Evolutionary conservation across 768 basidiomycete genomes (phyloP), one percentile per base, ranked within the genome.

Genomic region (Boletus reticulatus): DNA sequence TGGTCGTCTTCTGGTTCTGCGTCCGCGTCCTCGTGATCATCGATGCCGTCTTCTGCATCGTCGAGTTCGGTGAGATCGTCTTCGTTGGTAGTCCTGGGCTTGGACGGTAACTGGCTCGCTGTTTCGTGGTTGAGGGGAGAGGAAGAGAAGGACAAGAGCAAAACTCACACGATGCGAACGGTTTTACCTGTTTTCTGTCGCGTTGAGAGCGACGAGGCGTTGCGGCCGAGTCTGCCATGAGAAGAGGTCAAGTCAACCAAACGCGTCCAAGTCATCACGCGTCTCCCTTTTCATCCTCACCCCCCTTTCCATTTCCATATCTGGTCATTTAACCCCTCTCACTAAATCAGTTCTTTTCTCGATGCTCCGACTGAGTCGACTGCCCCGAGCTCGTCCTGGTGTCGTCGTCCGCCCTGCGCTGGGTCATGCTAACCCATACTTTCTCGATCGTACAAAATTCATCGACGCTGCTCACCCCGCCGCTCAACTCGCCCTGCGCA

Each of bases 181-280:
- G 80, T 44, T 84, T 73, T 9, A 77, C 79, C n/a, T 73, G 68
- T 68, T 87, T 91, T 66, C 76, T 80, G 56, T 90, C 88, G 66
- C 88, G 74, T 56, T 87, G 87, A 20, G 89, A 90, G 50, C 81
- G 73, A 43, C 82, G 74, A 4, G 78, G 76, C 16, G 68, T 73
- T n/a, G 73, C 59, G 6, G 72, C 58, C 42, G 55, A 3, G 43
- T 61, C 63, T 4, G 60, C 42, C 63, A 64, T 65, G 66, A 59
- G 53, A 27, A 4, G 24, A 56, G 41, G 17, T 8, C 24, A 43
- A 53, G 31, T 65, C 59, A 67, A 67, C 66, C 17, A 38, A 65
- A 65, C 59, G 63, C 60, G 58, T 60, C 54, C 34, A 42, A n/a
- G n/a, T n/a, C 6, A 48, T 62, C 63, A 57, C 65, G 60, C 55